These are phyloP conservation scores for Theobroma cacao DNA, from an alignment of 345 rosid species.

Conservation along the genomic window DNA sequence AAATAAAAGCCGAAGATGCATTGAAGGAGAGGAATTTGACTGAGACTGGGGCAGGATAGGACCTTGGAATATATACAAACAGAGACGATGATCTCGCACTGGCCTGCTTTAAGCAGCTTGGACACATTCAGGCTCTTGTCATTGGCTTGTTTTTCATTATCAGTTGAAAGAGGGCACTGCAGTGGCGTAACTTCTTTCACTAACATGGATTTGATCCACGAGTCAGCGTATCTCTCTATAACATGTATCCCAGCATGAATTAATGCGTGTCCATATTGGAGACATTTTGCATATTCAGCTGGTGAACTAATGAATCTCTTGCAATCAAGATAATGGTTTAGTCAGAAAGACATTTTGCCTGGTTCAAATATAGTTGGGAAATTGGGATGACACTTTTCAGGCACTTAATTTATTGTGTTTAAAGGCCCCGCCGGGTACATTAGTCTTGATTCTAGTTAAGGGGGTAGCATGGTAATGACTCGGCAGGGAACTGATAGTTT, in stretches of 20 bases:
- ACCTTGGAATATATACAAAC: neutral
- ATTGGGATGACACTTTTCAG: neutral
- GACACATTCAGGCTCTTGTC: neutral
- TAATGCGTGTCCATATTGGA: neutral
- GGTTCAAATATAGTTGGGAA: neutral
- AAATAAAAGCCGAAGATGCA: constrained; percentile 61
- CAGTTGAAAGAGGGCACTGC: neutral
- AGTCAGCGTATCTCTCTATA: neutral
- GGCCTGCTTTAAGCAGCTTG: constrained; percentile 7
- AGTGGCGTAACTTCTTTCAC: neutral
- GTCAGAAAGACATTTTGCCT: neutral
- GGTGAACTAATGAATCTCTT: neutral
- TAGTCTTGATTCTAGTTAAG: neutral
- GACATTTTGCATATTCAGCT: neutral
- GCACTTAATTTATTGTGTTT: neutral
- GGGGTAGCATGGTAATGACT: neutral
- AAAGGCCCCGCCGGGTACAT: neutral
- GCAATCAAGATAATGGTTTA: neutral
- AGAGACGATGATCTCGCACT: constrained; percentile 1
- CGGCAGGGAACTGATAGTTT: neutral
- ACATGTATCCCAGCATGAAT: neutral
- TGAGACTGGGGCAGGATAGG: constrained; percentile 33
- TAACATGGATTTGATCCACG: constrained; percentile 3
- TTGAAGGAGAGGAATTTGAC: constrained; percentile 38
- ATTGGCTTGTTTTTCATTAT: neutral